Evolutionary conservation across 179 eudicot species (phyloP), one percentile per base, ranked within the genome.

Genomic region (Beta corolliflora): DNA sequence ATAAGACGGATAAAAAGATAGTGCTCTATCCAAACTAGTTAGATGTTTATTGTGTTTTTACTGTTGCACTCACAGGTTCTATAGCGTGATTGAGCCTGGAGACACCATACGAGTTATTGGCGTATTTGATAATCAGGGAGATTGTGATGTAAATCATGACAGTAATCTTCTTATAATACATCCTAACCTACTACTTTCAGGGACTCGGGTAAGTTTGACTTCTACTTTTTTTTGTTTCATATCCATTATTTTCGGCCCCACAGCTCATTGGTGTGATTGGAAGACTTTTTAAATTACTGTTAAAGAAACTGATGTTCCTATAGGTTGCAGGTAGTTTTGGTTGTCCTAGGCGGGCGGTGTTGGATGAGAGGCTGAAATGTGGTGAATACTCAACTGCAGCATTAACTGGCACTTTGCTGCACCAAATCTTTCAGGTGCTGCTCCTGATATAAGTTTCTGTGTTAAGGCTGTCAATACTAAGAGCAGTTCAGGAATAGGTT

Each of bases 241-340:
- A 44, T 61, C 16, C 31, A 36, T 84, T 71, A 21, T 46, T 19
- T 31, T 80, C 67, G 69, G 64, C 21, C 58, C 55, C 56, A 14
- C 65, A 9, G 5, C 65, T 75, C 31, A 16, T n/a, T 23, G 5
- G 25, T 45, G 50, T 59, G 60, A 25, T 63, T 25, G 23, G 52
- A n/a, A 36, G n/a, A 11, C 77, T 19, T 64, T 46, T 76, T n/a
- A 31, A 58, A 46, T 65, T 44, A 45, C 15, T 50, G 25, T 50
- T 7, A 69, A 70, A 81, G 60, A 41, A 80, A 76, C 75, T 68
- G 74, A 73, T 66, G 69, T 63, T 36, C 65, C 0, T 85, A 74
- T 85, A 97, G 99, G 93, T 97, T 81, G 94, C 99, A 75, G 89
- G 88, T 84, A 97, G 97, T 88, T 94, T 94, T 85, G 91, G 91